Evolutionary conservation across 805 yeast species (phyloP).

Genomic region (Torulaspora maleeae): DNA sequence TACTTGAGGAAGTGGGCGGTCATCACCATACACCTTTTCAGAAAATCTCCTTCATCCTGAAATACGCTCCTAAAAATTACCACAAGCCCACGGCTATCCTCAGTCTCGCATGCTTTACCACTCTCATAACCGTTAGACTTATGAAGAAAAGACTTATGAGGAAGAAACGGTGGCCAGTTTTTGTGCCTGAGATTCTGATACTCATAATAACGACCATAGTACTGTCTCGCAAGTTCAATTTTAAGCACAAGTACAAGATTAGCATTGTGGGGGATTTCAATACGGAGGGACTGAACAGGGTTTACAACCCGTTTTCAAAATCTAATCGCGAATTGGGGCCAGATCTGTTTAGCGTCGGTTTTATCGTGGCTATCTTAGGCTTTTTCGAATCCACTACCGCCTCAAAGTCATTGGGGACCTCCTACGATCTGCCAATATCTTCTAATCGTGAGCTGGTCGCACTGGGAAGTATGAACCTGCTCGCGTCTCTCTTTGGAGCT

Average conservation of each 20-base stretch:
- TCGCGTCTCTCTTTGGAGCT: conserved; percentile 56
- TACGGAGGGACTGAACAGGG: conserved; percentile 42
- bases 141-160: conserved; percentile 39
- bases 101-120: conserved; percentile 48
- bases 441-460: conserved; percentile 85
- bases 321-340: conserved; percentile 46
- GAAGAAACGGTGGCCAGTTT: conserved; percentile 44
- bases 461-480: conserved; percentile 68
- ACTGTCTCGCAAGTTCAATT: conserved; percentile 44
- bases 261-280: conserved; percentile 65
- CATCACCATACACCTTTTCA: conserved; percentile 69
- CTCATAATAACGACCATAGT: conserved; percentile 62
- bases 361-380: conserved; percentile 78
- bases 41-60: conserved; percentile 54
- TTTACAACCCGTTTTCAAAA: conserved; percentile 55
- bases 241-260: conserved; percentile 51
- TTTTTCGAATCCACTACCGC: conserved; percentile 94
- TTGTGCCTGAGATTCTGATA: conserved; percentile 79
- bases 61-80: conserved; percentile 42
- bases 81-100: conserved; percentile 61
- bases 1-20: conserved; percentile 43
- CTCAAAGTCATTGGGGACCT: conserved; percentile 74
- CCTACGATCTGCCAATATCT: conserved; percentile 66
- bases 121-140: conserved; percentile 41
- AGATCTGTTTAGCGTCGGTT: conserved; percentile 59